phyloP scores from a whole-genome alignment of 129 eudicot species.

The Flaveria sonorensis region DNA sequence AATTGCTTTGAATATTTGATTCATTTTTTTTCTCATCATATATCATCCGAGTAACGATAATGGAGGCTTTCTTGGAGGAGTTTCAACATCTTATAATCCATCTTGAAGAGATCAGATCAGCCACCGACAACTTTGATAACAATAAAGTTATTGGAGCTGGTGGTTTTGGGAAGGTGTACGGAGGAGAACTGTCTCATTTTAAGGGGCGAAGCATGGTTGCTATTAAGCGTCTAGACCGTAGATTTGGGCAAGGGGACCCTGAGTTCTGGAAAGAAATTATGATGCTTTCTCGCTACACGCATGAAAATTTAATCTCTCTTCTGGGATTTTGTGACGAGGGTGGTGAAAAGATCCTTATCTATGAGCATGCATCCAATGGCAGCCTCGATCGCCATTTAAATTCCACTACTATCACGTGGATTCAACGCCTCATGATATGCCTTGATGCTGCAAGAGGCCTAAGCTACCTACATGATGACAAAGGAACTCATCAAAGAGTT shows the following conservation, averaged over 20 bases:
- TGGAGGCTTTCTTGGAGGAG: slow-evolving; percentile 1
- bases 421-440: slow-evolving; percentile 15
- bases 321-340: slow-evolving; percentile 19
- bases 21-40: too few species aligned
- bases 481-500: slow-evolving; percentile 16
- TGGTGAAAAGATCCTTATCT: slow-evolving; percentile 19
- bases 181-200: slow-evolving; percentile 1
- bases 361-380: slow-evolving; percentile 22
- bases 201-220: slow-evolving; percentile 9
- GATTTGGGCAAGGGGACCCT: slow-evolving; percentile 20
- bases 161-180: slow-evolving; percentile 20
- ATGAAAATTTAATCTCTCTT: slow-evolving; percentile 25
- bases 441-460: slow-evolving; percentile 14
- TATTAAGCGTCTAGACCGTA: slow-evolving; percentile 11
- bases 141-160: not conserved
- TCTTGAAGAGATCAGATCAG: slow-evolving; percentile 17
- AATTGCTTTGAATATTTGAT: too few species aligned
- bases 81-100: slow-evolving; percentile 23
- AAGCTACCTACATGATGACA: slow-evolving; percentile 20
- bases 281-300: slow-evolving; percentile 19
- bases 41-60: not conserved
- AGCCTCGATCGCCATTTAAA: slow-evolving; percentile 20
- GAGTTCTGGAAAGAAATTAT: slow-evolving; percentile 27
- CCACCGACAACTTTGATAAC: not conserved
- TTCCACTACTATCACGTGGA: slow-evolving; percentile 6